phyloP scores from a whole-genome alignment of 305 asterid genomes.

The Rubia peregrina region DNA sequence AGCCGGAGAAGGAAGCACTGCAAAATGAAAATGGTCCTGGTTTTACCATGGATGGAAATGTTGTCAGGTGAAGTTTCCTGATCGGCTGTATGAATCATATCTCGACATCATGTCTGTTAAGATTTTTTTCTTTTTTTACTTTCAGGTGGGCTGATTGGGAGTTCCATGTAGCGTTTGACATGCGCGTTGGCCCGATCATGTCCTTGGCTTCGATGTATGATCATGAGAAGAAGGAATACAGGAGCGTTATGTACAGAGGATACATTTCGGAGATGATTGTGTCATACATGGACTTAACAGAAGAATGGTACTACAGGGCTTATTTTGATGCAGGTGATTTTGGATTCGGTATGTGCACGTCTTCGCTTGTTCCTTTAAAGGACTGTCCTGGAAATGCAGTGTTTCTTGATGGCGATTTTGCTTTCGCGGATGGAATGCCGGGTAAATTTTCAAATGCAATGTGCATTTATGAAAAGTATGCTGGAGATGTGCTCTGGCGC shows the following conservation, averaged over 20 bases:
- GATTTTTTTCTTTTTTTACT: too few relatives aligned
- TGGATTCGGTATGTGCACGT: not conserved
- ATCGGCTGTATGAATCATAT: too few relatives aligned
- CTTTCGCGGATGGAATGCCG: not conserved
- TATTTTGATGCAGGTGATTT: not conserved
- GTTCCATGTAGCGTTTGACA: conserved; percentile 51
- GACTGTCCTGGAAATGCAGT: not conserved
- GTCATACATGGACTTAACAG: not conserved
- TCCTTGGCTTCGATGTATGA: conserved; percentile 27
- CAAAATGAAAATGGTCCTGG: not conserved
- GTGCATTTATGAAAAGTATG: not conserved
- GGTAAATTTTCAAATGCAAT: not conserved
- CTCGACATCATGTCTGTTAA: too few relatives aligned
- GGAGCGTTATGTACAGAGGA: not conserved
- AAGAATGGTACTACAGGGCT: not conserved
- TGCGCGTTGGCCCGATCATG: conserved; percentile 55
- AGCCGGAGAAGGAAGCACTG: not conserved
- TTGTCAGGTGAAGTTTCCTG: not conserved
- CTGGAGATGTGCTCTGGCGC: conserved; percentile 2
- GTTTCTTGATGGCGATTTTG: not conserved
- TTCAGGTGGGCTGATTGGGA: conserved; percentile 59
- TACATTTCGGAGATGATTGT: not conserved
- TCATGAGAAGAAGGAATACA: not conserved
- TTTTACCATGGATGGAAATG: not conserved
- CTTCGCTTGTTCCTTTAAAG: not conserved